Conservation (phyloP, 2,329 filamentous ascomycete genomes). For the Pestalotiopsis fici region DNA sequence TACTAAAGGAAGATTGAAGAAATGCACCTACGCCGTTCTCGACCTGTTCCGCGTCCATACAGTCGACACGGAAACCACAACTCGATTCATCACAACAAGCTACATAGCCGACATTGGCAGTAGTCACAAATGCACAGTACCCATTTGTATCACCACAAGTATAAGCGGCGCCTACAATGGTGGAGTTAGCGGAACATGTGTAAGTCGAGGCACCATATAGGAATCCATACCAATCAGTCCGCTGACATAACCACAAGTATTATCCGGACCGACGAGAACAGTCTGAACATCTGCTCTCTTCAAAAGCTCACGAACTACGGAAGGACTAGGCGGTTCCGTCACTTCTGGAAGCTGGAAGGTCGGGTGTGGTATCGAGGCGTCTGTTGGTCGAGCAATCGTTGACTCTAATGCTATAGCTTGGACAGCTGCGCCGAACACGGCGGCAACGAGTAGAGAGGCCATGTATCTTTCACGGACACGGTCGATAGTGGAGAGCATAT, state of each 20-base stretch:
- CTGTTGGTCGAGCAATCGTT: constrained; percentile 34
- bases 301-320: constrained; percentile 29
- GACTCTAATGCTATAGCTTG: constrained; percentile 35
- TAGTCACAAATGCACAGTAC: constrained; percentile 42
- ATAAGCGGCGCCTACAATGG: constrained; percentile 35
- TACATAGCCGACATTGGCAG: constrained; percentile 34
- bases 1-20: too few species aligned
- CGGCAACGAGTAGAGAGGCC: constrained; percentile 24
- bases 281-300: constrained; percentile 33
- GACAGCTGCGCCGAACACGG: constrained; percentile 32
- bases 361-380: constrained; percentile 28
- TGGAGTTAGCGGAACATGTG: neutral
- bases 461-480: neutral
- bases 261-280: constrained; percentile 47
- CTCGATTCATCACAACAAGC: constrained; percentile 40
- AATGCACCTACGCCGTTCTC: constrained; percentile 25
- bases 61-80: constrained; percentile 38
- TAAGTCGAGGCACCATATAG: neutral
- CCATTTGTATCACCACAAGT: constrained; percentile 33
- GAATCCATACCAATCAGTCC: constrained; percentile 34
- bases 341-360: constrained; percentile 40
- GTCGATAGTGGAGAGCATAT: neutral
- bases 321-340: constrained; percentile 36
- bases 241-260: constrained; percentile 51
- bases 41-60: constrained; percentile 38